Percentiles rank a stretch among this genome's conserved stretches.
These are phyloP conservation scores for Phytophthora hibernalis DNA, from an alignment of 352 stramenopile genomes.

Conservation along the genomic window DNA sequence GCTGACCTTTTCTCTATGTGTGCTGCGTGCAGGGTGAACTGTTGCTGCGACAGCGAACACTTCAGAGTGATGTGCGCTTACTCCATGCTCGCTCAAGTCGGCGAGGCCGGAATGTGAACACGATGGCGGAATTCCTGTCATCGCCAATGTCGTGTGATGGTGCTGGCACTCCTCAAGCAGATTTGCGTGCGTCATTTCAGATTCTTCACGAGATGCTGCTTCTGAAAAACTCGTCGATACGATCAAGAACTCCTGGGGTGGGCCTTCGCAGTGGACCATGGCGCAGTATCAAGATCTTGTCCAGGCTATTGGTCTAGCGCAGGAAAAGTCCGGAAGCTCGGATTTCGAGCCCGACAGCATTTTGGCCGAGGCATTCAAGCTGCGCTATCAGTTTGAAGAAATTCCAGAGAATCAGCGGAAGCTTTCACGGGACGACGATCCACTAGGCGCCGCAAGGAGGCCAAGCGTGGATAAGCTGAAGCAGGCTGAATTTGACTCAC, in stretches of 20 bases:
- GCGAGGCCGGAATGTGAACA: conserved; percentile 30
- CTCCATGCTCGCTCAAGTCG: conserved; percentile 29
- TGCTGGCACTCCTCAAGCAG: conserved; percentile 30
- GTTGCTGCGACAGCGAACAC: conserved; percentile 33
- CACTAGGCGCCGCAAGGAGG: conserved; percentile 4
- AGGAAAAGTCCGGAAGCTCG: conserved; percentile 48
- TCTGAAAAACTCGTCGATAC: conserved; percentile 60
- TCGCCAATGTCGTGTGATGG: conserved; percentile 23
- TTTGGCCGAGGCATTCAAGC: conserved; percentile 53
- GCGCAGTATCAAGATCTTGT: conserved; percentile 71
- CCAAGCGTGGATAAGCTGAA: conserved; percentile 7
- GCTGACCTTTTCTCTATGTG: background rate
- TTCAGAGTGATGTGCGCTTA: conserved; percentile 33
- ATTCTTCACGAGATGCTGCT: conserved; percentile 74
- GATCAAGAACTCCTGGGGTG: conserved; percentile 55
- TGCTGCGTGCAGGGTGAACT: conserved; percentile 33
- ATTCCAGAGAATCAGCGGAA: conserved; percentile 69
- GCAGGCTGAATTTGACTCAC: conserved; percentile 15
- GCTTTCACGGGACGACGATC: conserved; percentile 36
- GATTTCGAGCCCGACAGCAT: conserved; percentile 47
- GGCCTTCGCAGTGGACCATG: conserved; percentile 53
- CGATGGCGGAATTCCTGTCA: conserved; percentile 35
- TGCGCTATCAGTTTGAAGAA: conserved; percentile 77
- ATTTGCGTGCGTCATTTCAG: conserved; percentile 73
- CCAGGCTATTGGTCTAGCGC: conserved; percentile 60